phyloP scores from a whole-genome alignment of 306 rosid species.

The Inga oerstediana region DNA sequence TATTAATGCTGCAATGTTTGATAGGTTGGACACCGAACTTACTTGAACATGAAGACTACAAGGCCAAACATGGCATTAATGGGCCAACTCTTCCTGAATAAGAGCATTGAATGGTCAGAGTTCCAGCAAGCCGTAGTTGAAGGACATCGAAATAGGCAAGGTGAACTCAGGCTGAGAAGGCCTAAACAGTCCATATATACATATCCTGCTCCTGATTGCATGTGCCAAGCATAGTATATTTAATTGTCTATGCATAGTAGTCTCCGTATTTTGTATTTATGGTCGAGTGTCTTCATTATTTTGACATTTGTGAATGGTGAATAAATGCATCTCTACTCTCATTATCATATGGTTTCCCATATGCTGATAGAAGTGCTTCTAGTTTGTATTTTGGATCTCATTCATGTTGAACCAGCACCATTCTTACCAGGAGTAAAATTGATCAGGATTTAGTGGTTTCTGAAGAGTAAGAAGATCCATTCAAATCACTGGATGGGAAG shows the following conservation, averaged over 20 bases:
- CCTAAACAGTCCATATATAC: slow-evolving; percentile 94
- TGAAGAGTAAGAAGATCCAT: background rate
- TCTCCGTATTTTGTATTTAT: slow-evolving; percentile 33
- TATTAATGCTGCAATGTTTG: slow-evolving; percentile 30
- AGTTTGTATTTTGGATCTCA: slow-evolving; percentile 34
- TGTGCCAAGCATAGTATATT: slow-evolving; percentile 68
- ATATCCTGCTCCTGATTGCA: slow-evolving; percentile 96
- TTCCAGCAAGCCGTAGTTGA: slow-evolving; percentile 70
- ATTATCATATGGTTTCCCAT: slow-evolving; percentile 37
- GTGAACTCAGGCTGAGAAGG: slow-evolving; percentile 80
- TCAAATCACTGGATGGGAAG: background rate
- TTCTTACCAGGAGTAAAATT: slow-evolving; percentile 43
- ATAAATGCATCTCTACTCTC: slow-evolving; percentile 48
- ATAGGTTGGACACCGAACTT: slow-evolving; percentile 97
- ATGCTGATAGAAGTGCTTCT: slow-evolving; percentile 48
- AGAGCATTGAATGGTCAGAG: slow-evolving; percentile 77
- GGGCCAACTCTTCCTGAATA: slow-evolving; percentile 94
- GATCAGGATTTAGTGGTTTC: background rate
- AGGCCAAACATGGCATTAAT: slow-evolving; percentile 91
- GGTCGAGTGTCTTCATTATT: slow-evolving; percentile 46
- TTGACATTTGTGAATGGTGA: slow-evolving; percentile 49
- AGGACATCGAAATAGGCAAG: slow-evolving; percentile 88
- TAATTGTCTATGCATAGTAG: slow-evolving; percentile 29
- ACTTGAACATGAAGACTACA: slow-evolving; percentile 79
- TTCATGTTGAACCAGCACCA: slow-evolving; percentile 34